Percentiles rank a stretch among this genome's conserved stretches.
Evolutionary conservation across 257 asterid species (phyloP).

Genomic region (Eucommia ulmoides): DNA sequence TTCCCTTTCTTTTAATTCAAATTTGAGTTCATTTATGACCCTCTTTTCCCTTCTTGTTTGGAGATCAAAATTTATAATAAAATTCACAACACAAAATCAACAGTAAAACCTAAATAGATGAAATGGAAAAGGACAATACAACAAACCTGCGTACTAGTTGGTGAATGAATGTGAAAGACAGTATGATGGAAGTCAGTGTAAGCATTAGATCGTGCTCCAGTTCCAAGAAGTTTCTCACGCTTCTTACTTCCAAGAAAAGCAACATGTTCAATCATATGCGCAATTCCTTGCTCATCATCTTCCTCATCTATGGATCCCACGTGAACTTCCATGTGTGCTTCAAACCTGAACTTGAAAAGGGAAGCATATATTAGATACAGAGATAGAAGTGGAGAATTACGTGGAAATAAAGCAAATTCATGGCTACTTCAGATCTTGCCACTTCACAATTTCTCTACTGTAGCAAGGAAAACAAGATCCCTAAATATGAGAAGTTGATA

Average conservation of each 20-base stretch:
- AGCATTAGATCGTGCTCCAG: constrained; percentile 98
- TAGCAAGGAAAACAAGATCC: background rate
- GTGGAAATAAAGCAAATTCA: background rate
- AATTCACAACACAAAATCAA: background rate
- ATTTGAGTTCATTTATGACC: background rate
- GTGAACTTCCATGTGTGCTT: constrained; percentile 99
- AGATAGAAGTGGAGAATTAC: background rate
- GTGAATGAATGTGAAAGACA: constrained; percentile 97
- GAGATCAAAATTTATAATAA: too few species aligned
- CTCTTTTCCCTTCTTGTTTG: too few species aligned
- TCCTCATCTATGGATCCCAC: constrained; percentile 98
- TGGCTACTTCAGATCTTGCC: background rate
- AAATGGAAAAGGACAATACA: constrained; percentile 5
- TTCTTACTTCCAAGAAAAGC: constrained; percentile 99
- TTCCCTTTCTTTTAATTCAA: background rate
- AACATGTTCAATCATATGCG: constrained; percentile 99
- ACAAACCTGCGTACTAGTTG: constrained; percentile 74
- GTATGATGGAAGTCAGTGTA: constrained; percentile 99
- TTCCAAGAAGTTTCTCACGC: constrained; percentile 97
- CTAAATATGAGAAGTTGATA: background rate
- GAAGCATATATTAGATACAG: constrained; percentile 7
- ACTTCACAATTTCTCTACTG: background rate
- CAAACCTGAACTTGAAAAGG: constrained; percentile 51
- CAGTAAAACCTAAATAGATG: background rate
- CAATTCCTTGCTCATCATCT: constrained; percentile 98